Evolutionary conservation across 352 stramenopile species (phyloP).

Genomic region (Elongisporangium undulatum): DNA sequence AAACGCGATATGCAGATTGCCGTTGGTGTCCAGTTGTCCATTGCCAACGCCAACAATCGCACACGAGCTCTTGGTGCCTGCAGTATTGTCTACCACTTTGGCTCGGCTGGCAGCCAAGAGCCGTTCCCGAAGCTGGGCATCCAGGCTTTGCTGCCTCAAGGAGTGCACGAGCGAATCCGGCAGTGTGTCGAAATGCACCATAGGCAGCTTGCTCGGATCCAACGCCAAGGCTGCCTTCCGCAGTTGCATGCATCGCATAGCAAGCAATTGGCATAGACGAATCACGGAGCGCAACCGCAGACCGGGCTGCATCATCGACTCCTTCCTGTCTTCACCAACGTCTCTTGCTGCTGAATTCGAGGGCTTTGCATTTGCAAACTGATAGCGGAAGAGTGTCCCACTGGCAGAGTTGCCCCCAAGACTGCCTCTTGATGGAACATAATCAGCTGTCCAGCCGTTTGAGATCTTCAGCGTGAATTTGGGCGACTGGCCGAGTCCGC

Average conservation of each 20-base stretch:
- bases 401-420: constrained; percentile 17
- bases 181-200: constrained; percentile 50
- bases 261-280: constrained; percentile 50
- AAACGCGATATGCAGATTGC: constrained; percentile 40
- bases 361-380: constrained; percentile 14
- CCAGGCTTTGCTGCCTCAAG: constrained; percentile 19
- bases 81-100: neutral
- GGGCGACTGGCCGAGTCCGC: constrained; percentile 30
- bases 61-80: constrained; percentile 7
- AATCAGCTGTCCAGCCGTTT: constrained; percentile 25
- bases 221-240: constrained; percentile 32
- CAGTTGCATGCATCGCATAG: constrained; percentile 43
- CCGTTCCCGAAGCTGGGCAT: constrained; percentile 5
- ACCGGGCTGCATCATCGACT: neutral
- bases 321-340: neutral
- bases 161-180: constrained; percentile 36
- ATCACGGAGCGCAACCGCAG: constrained; percentile 17
- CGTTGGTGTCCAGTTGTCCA: constrained; percentile 28
- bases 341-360: neutral
- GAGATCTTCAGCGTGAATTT: constrained; percentile 36
- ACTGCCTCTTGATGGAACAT: constrained; percentile 22
- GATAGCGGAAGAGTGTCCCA: constrained; percentile 20
- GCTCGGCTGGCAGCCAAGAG: constrained; percentile 8
- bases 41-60: constrained; percentile 38
- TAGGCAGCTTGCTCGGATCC: constrained; percentile 28